These are phyloP conservation scores for Pseudogymnoascus sp. DNA, from an alignment of 2,329 filamentous ascomycete species.

Conservation along the genomic window DNA sequence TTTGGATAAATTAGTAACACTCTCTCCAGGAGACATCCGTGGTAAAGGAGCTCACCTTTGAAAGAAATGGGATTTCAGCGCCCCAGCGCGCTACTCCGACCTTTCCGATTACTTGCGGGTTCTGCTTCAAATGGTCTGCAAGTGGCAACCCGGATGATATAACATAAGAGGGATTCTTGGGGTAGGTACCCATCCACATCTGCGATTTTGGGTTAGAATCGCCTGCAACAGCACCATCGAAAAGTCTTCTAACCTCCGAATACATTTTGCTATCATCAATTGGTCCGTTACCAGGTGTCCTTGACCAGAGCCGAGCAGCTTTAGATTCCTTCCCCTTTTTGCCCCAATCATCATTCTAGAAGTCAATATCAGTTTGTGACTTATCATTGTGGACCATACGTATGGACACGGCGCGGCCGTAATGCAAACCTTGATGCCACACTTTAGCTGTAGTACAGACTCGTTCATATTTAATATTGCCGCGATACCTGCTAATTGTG, in stretches of 20 bases:
- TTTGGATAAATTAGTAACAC: neutral
- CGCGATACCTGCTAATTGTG: no score
- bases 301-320: conserved; percentile 55
- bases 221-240: no score
- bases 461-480: conserved; percentile 12
- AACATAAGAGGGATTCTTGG: conserved; percentile 58
- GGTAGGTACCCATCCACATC: conserved; percentile 74
- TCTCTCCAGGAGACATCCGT: neutral
- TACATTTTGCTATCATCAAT: conserved; percentile 59
- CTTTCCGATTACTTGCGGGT: conserved; percentile 57
- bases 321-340: conserved; percentile 59
- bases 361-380: no score
- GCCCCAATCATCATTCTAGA: conserved; percentile 46
- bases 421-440: conserved; percentile 35
- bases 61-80: conserved; percentile 61
- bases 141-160: conserved; percentile 56
- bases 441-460: conserved; percentile 39
- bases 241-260: conserved; percentile 34
- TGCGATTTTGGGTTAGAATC: no score
- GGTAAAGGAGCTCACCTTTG: conserved; percentile 42
- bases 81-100: conserved; percentile 50
- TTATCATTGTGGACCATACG: no score
- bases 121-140: conserved; percentile 52
- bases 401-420: no score
- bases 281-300: conserved; percentile 55